Conservation (phyloP, 2,329 filamentous ascomycete genomes). For the Zymoseptoria pseudotritici region DNA sequence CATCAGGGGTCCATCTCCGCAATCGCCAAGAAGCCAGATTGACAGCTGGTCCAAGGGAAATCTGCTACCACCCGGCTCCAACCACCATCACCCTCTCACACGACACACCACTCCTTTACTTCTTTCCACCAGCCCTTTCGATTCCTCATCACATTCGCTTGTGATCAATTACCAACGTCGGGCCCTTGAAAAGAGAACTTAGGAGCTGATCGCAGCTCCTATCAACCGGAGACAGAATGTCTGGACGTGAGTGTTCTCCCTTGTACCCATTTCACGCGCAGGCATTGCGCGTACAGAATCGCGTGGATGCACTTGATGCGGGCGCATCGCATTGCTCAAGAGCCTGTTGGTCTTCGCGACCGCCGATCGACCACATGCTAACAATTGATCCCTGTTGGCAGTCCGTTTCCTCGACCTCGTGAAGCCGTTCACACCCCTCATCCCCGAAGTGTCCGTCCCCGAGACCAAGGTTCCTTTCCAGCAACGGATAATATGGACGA, state of each 20-base stretch:
- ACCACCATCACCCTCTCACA: not conserved
- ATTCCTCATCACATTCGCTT: not conserved
- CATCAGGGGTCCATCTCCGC: not conserved
- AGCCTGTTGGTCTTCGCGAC: not conserved
- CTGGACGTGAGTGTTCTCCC: not conserved
- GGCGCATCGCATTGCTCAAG: not conserved
- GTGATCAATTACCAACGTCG: not conserved
- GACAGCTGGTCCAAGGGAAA: not conserved
- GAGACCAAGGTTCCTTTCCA: constrained; percentile 99
- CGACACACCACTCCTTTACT: not conserved
- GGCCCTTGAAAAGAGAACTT: not conserved
- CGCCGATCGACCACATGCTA: not conserved
- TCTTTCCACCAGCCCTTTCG: not conserved
- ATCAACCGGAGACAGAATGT: not conserved
- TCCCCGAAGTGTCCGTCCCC: constrained; percentile 96
- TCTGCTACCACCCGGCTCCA: not conserved
- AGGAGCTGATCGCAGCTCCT: not conserved
- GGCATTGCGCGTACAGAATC: not conserved
- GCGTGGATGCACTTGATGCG: not conserved
- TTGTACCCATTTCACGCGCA: not conserved
- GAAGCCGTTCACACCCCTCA: constrained; percentile 98
- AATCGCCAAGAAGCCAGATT: not conserved
- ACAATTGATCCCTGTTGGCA: constrained; percentile 33
- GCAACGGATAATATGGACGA: constrained; percentile 57
- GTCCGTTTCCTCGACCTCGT: constrained; percentile 99